Conservation (phyloP, 2,329 filamentous ascomycete species). For the Fusarium udum region DNA sequence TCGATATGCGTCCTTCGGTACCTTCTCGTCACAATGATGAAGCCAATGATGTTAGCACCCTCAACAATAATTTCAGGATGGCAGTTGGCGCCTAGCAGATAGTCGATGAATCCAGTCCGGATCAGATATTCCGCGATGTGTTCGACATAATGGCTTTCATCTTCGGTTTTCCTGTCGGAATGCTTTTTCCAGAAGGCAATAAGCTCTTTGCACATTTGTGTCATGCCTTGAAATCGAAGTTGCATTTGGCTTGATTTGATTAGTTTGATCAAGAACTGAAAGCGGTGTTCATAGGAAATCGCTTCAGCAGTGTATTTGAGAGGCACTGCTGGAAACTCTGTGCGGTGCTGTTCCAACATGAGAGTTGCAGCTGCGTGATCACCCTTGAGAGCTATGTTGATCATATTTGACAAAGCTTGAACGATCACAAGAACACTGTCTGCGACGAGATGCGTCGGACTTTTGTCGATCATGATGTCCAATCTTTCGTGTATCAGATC, state of each 20-base stretch:
- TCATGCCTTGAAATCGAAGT: constrained; percentile 80
- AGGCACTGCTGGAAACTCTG: constrained; percentile 50
- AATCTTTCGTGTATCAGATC: constrained; percentile 54
- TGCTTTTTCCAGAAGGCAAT: constrained; percentile 71
- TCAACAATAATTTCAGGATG: constrained; percentile 89
- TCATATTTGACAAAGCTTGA: constrained; percentile 54
- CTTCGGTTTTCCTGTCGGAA: constrained; percentile 54
- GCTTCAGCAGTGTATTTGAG: constrained; percentile 56
- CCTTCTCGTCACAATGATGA: constrained; percentile 80
- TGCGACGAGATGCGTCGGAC: constrained; percentile 59
- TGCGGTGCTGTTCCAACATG: constrained; percentile 38
- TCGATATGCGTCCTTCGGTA: constrained; percentile 80
- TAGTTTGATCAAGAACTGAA: constrained; percentile 74
- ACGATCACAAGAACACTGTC: constrained; percentile 56
- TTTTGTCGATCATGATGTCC: constrained; percentile 62
- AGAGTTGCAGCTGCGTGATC: constrained; percentile 50
- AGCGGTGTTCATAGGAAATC: constrained; percentile 72
- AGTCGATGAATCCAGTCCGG: constrained; percentile 78
- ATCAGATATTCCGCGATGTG: constrained; percentile 77
- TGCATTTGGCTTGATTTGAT: constrained; percentile 91
- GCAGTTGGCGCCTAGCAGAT: constrained; percentile 89
- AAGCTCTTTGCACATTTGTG: constrained; percentile 76
- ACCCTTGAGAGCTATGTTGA: constrained; percentile 53
- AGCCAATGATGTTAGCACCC: constrained; percentile 85
- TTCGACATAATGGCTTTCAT: constrained; percentile 63